Base-by-base conservation (phyloP, 2,329 filamentous ascomycete species). In the Cryphonectria parasitica region DNA sequence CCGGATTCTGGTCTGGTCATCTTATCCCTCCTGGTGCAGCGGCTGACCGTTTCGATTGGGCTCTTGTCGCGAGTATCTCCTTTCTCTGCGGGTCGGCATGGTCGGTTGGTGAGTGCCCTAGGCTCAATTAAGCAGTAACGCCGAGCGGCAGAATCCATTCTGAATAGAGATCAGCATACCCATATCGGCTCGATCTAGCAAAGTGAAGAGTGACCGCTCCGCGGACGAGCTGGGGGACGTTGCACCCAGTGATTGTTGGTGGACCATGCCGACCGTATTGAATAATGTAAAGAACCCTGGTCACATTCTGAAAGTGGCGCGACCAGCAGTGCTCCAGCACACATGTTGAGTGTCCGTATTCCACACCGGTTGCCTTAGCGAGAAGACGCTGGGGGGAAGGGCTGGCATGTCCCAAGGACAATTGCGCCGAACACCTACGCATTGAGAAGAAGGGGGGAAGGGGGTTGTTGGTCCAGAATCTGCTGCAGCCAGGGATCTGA, bases 141-240 rank as follows among this genome's bases (percentile, higher is more conserved):
- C 81, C 81, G 80, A 77, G 75, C 75, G 76, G 75, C 74, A 80
- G 76, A 72, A 62, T 77, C 77, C 77, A 78, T 79, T 79, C 43
- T 72, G 75, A 77, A 78, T 74, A 75, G 78, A 75, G 78, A 80
- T 80, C 79, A 75, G 74, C 75, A 75, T 56, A 22, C 17, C 77
- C 78, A 76, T 77, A 60, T 56, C 77, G 77, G 76, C 79, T 79
- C 76, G 76, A 81, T 81, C 77, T 77, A 79, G 78, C 75, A 80
- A 77, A 64, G 72, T 72, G 69, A 72, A 64, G 68, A 75, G 72
- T 72, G 73, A 69, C 69, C 68, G 71, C 71, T 72, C 73, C 60
- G 71, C 69, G 68, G 60, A 67, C 62, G 56, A 36, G 61, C 69
- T 56, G 49, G 58, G 45, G 68, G 66, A 63, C 71, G 75, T 74